Evolutionary conservation across 805 yeast genomes (phyloP).

Genomic region (Lachancea kluyveri): DNA sequence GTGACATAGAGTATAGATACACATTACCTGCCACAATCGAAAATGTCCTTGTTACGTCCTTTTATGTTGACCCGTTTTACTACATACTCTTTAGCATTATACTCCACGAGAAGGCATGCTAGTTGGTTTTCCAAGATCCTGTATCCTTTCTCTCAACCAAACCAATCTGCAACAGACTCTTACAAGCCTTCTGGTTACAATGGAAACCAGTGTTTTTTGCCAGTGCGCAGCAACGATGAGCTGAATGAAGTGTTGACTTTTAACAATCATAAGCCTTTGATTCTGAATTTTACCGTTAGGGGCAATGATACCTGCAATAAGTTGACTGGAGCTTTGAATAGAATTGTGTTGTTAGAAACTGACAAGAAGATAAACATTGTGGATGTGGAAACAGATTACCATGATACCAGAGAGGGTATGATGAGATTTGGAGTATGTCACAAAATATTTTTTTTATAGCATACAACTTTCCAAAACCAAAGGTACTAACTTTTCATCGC

Average conservation of each 20-base stretch:
- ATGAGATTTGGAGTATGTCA: conserved; percentile 43
- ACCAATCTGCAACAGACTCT: conserved; percentile 9
- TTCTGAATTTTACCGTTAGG: conserved; percentile 63
- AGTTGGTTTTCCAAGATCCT: conserved; percentile 12
- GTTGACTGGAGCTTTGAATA: conserved; percentile 55
- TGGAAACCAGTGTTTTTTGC: conserved; percentile 31
- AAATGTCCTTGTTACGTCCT: too few species aligned
- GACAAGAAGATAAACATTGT: conserved; percentile 53
- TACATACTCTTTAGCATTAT: too few species aligned
- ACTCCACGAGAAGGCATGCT: conserved; percentile 3
- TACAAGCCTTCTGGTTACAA: conserved; percentile 8
- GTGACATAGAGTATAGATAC: too few species aligned
- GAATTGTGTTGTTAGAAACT: conserved; percentile 43
- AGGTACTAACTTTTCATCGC: too few species aligned
- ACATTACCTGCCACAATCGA: too few species aligned
- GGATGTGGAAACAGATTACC: conserved; percentile 65
- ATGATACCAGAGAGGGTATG: conserved; percentile 53
- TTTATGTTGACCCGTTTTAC: too few species aligned
- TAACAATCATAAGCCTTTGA: conserved; percentile 49
- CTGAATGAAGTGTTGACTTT: conserved; percentile 46
- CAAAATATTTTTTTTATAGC: too few species aligned
- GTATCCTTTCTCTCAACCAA: conserved; percentile 8
- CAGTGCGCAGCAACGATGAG: conserved; percentile 53
- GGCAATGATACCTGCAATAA: conserved; percentile 59
- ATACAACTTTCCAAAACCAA: background rate